Evolutionary conservation across 2,329 filamentous ascomycete genomes (phyloP), one percentile per base, ranked within the genome.

Genomic region (Escovopsis sp.): DNA sequence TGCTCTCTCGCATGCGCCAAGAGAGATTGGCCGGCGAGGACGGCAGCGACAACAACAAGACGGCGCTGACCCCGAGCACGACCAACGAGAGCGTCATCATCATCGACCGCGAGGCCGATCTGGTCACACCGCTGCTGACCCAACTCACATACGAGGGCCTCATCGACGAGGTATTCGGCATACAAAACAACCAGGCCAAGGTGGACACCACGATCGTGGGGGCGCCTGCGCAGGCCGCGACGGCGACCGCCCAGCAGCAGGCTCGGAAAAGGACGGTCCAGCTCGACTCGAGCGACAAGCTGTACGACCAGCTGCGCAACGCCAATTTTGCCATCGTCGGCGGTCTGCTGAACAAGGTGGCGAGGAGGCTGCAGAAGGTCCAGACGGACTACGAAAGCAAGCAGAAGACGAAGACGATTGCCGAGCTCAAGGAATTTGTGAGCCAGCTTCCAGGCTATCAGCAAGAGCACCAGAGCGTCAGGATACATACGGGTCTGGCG

Each of bases 141-240:
- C 90, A 98, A 54, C 64, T 98, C 41, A 98, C 90, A 2, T 98
- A 98, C 50, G 88, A 98, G 59, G 90, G 90, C 4, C 66, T 98
- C 18, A 79, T 98, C 36, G 92, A 98, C 50, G 90, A 98, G 54
- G 70, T 90, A 13, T 92, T 93, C 51, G 79, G 81, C 23, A 93
- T 98, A 41, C 75, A 83, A 44, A 81, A 94, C 51, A 96, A 92
- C 50, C 86, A 93, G 53, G 79, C 84, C 27, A 90, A 96, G 52
- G 76, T 96, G 16, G 88, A 96, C 52, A 84, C 85, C 2, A 86
- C 86, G 2, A 74, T 96, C 40, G 76, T 94, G 9, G 88, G 88
- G 10, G 70, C 72, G n/a, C 67, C 77, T 18, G 66, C 79, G 23
- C 73, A 76, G 38, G 67, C 72, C 35, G 66, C 67, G 7, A 63